Base-by-base conservation (phyloP, 352 stramenopile genomes). In the Pythium scleroteichum region DNA sequence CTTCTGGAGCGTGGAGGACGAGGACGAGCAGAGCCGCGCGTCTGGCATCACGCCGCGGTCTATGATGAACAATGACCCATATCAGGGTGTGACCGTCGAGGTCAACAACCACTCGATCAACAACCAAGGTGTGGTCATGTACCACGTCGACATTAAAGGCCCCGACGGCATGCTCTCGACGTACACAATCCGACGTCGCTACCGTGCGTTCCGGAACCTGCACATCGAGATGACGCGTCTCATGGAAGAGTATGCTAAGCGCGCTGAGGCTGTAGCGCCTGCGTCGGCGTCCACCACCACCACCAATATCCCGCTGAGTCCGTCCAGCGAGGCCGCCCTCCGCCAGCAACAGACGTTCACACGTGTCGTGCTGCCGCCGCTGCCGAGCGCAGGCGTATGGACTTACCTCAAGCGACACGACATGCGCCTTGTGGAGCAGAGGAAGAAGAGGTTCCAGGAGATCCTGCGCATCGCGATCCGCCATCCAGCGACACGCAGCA, bases 111-210 rank as follows among this genome's bases (percentile, higher is more conserved):
- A 85, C 51, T 85, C 76, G 58, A 69, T 85, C 53, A 73, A 72
- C 68, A 79, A 69, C 50, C 62, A 85, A 39, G 76, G 76, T 22
- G 69, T 80, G 33, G 85, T 95, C 54, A 92, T 95, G 82, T 95
- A 95, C 60, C 85, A 95, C 68, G 83, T 95, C 49, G 85, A 95
- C 52, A 90, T 95, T 44, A 88, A 91, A 59, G 81, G 80, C 9
- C 84, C 83, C 0, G 72, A 92, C 27, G 82, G 82, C 0, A 66
- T 92, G 48, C 62, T 94, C 13, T 89, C 80, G 38, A 91, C 85
- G 4, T 95, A 95, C 76, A 95, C 85, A 5, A 95, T 95, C 66
- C 83, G 85, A 8, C 69, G 82, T 24, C 83, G 85, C 26, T 95
- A 89, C 67, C 76, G 77, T 20, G 83, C 79, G 13, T 95, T 95